Conservation (phyloP, 129 eudicot species). For the Solidago caesia region DNA sequence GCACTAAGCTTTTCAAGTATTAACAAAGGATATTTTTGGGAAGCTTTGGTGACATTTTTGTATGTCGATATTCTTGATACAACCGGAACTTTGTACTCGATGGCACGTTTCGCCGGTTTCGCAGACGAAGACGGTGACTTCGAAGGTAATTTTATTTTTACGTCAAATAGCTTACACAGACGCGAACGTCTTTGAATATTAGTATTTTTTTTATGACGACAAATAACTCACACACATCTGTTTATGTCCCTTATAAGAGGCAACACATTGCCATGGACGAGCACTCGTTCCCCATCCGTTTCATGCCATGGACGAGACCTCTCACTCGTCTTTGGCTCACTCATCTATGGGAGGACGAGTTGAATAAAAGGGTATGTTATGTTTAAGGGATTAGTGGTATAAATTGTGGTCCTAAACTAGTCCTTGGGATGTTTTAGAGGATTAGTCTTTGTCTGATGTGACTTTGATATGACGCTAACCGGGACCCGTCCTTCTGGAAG, state of each 20-base stretch:
- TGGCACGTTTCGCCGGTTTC: constrained; percentile 93
- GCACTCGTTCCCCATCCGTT: no score
- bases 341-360: no score
- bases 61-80: constrained; percentile 88
- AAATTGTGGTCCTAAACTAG: no score
- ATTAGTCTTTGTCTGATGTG: no score
- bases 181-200: not conserved
- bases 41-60: constrained; percentile 70
- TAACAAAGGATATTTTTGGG: constrained; percentile 71
- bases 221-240: not conserved
- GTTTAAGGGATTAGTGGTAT: no score
- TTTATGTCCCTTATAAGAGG: not conserved
- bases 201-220: not conserved
- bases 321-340: no score
- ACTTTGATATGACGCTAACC: no score
- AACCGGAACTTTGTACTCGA: constrained; percentile 76
- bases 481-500: no score
- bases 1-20: constrained; percentile 64
- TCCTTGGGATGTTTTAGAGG: no score
- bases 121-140: constrained; percentile 63
- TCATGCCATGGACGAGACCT: no score
- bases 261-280: no score
- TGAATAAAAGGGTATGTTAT: no score
- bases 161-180: not conserved
- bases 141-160: constrained; percentile 40